Base-by-base conservation (phyloP, 2,329 filamentous ascomycete genomes). In the Cercospora berteroae region DNA sequence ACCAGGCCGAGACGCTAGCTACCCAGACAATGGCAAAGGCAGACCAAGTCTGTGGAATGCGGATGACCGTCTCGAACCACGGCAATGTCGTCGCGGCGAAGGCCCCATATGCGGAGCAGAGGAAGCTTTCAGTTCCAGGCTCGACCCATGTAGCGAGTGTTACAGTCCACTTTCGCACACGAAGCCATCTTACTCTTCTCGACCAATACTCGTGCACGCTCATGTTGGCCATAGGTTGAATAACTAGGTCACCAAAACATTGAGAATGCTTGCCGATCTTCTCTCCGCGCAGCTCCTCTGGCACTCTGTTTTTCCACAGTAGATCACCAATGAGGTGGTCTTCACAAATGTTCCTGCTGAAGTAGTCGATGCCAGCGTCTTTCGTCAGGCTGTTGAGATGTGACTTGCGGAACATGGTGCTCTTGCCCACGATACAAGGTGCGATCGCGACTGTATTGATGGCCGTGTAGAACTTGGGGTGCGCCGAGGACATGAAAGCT, bases 401-500 rank as follows among this genome's bases (percentile, higher is more conserved):
- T 0, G 92, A 92, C 69, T 91, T 92, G 67, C 95, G 91, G 81
- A 98, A 99, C 94, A 99, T 98, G 81, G 96, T 98, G 75, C 93
- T 96, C 82, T 99, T 99, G 60, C 95, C 95, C 23, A 98, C 90
- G 66, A 96, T 90, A 79, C 95, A 99, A 8, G 96, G 95, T 0
- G 95, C 95, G 62, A 98, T 82, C 3, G 91, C 86, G 16, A 97
- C 92, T 0, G 92, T 92, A 80, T 98, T 98, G 85, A 99, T 99
- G 69, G 94, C 95, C 8, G 90, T 90, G 82, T 99, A 99, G 84
- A 99, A 98, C 77, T 99, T 99, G 73, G 93, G 93, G 79, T 99
- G 95, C 0, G 93, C 88, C 0, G 93, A 95, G 0, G 93, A 90
- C 85, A 99, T 91, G 81, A 98, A 99, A 79, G 94, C 88, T 77